Evolutionary conservation across 164 flowering plant genomes (phyloP).

Genomic region (Umbellularia californica): DNA sequence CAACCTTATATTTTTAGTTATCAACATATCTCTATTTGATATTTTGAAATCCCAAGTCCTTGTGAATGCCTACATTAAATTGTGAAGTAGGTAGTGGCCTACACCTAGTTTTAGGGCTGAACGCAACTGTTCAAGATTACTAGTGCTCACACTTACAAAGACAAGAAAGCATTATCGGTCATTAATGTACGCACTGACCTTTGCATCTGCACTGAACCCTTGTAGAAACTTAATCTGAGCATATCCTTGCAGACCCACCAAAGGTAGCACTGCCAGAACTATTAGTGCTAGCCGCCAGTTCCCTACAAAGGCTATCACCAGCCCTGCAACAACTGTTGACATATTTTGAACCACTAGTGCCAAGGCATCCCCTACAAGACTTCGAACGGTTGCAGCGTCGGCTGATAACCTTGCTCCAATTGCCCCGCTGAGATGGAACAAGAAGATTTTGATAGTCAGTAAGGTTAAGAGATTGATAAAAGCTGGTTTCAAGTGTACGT

Average conservation of each 20-base stretch:
- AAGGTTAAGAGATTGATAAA: neutral
- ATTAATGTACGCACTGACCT: slow-evolving; percentile 11
- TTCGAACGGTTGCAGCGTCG: slow-evolving; percentile 12
- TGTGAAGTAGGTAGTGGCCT: neutral
- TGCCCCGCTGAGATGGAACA: slow-evolving; percentile 27
- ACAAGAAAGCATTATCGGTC: neutral
- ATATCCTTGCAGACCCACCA: slow-evolving; percentile 30
- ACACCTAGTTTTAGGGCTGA: neutral
- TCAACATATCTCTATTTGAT: neutral
- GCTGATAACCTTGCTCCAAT: slow-evolving; percentile 39
- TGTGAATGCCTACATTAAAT: neutral
- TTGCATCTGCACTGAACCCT: slow-evolving; percentile 39
- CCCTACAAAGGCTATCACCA: slow-evolving; percentile 32
- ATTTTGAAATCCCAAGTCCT: neutral
- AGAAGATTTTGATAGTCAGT: neutral
- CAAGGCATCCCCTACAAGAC: slow-evolving; percentile 38
- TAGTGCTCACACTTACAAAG: neutral
- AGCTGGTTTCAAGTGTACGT: neutral
- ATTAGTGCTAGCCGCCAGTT: slow-evolving; percentile 37
- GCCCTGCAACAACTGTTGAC: slow-evolving; percentile 30
- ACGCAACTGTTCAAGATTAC: neutral
- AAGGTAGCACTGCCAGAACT: slow-evolving; percentile 25
- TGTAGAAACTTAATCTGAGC: slow-evolving; percentile 22
- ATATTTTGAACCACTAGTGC: slow-evolving; percentile 31
- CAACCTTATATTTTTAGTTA: neutral